phyloP scores from a whole-genome alignment of 352 stramenopile species.

The Pythium pyrilobum region DNA sequence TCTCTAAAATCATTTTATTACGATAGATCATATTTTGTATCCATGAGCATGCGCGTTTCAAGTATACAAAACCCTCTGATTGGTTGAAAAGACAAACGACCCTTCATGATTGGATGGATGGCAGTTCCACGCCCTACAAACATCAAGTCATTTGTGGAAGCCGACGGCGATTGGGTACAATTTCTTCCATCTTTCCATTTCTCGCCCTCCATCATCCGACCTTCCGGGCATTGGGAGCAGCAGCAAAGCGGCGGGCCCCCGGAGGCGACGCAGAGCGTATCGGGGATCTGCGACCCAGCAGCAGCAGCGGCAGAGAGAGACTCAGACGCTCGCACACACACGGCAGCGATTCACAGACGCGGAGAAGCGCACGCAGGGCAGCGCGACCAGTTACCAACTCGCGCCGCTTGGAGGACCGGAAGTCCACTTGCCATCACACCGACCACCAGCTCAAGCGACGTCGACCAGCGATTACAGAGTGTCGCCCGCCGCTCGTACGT shows the following conservation, averaged over 20 bases:
- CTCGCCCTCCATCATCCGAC: too few species aligned
- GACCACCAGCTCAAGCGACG: background rate
- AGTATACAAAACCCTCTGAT: constrained; percentile 4
- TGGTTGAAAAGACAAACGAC: constrained; percentile 12
- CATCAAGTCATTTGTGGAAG: constrained; percentile 15
- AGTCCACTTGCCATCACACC: background rate
- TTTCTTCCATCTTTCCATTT: constrained; percentile 9
- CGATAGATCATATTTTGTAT: too few species aligned
- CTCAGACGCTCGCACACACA: background rate
- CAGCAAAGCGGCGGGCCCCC: too few species aligned
- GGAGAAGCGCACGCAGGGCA: background rate
- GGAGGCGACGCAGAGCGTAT: too few species aligned
- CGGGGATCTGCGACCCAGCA: background rate
- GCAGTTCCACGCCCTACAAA: constrained; percentile 7
- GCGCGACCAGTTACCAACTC: background rate
- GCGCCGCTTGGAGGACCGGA: background rate
- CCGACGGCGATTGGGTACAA: background rate
- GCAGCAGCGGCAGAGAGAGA: too few species aligned
- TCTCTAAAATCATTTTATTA: too few species aligned
- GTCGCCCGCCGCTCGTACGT: too few species aligned
- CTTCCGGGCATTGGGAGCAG: too few species aligned
- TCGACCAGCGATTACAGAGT: too few species aligned
- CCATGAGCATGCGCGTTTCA: too few species aligned
- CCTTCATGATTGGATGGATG: constrained; percentile 17
- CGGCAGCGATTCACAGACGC: background rate